Base-by-base conservation (phyloP, 208 protist genomes). In the Herpetomonas samuelpessoai region DNA sequence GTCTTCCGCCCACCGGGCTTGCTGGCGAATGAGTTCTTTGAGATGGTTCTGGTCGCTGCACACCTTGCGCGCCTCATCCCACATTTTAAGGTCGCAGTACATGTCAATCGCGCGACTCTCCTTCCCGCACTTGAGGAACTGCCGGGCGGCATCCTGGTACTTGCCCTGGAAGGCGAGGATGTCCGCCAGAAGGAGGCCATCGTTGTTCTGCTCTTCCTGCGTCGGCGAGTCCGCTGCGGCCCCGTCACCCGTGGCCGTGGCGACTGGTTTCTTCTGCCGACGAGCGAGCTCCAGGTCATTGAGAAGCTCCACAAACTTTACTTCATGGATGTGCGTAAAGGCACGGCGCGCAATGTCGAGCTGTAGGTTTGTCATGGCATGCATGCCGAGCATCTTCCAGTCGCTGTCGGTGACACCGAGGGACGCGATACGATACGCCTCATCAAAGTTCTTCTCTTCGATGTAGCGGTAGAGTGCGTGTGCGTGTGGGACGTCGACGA, bases 81-180 rank as follows among this genome's bases (percentile, higher is more conserved):
- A 98, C 88, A 96, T 91, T 56, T 97, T 95, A 39, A 98, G 59
- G 72, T 98, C 95, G 50, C 85, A 94, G 76, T 87, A 98, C 93
- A 98, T 97, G 31, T 98, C 91, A 75, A 98, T 92, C 47, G 91
- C 91, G 38, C 72, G 62, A 38, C 86, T 62, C 56, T 92, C 77
- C 54, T 81, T 48, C 46, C 82, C 88, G 21, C 66, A 63, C 69
- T 96, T 94, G 39, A 93, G 59, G 66, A 95, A 98, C 53, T 93
- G 71, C 51, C 82, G 66, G 0, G 96, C 83, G 0, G 96, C 96
- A 19, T 98, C 92, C 19, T 91, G 73, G 74, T 93, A 98, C 67
- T 95, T 96, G 48, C 95, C 95, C 64, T 98, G 93, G 59, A 95
- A 98, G 30, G 96, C 96, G 12, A 97, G 68, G 38, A 98, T 91